phyloP scores from a whole-genome alignment of 257 asterid genomes.

The Plantago ovata region DNA sequence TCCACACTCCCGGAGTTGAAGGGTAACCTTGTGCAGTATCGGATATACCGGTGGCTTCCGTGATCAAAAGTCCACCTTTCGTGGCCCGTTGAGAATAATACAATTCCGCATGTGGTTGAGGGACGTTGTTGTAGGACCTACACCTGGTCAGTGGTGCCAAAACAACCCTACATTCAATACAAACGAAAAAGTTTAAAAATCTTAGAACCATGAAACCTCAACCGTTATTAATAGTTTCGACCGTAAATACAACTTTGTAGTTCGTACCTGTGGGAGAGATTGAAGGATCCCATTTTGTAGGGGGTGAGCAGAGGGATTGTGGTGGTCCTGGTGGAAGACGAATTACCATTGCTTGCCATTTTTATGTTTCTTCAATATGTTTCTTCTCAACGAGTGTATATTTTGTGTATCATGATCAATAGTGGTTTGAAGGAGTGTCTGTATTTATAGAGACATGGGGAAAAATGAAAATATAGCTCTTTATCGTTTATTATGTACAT shows the following conservation, averaged over 20 bases:
- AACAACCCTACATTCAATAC: slow-evolving; percentile 24
- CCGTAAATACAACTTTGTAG: too few relatives aligned
- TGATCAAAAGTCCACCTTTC: slow-evolving; percentile 33
- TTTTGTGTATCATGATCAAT: too few relatives aligned
- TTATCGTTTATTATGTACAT: too few relatives aligned
- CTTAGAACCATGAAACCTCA: too few relatives aligned
- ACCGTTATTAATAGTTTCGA: too few relatives aligned
- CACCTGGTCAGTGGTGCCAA: slow-evolving; percentile 35
- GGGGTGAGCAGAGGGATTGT: slow-evolving; percentile 24
- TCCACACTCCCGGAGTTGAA: slow-evolving; percentile 31
- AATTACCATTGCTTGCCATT: slow-evolving; percentile 6
- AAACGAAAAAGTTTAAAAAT: neutral
- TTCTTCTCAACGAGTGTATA: too few relatives aligned
- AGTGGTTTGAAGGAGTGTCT: too few relatives aligned
- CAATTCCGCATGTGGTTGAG: slow-evolving; percentile 30
- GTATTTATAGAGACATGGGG: too few relatives aligned
- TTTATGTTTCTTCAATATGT: too few relatives aligned
- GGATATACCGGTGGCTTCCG: slow-evolving; percentile 39
- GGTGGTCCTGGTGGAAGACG: slow-evolving; percentile 7
- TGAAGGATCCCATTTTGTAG: slow-evolving; percentile 21
- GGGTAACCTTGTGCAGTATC: slow-evolving; percentile 32
- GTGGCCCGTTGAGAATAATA: slow-evolving; percentile 37
- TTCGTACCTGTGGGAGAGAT: slow-evolving; percentile 21
- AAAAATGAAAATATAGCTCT: too few relatives aligned
- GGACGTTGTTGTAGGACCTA: slow-evolving; percentile 25